A percentile compares a stretch with the other conserved stretches of the same genome.
Evolutionary conservation across 495 filamentous ascomycete species (phyloP).

Genomic region (Neurospora sp.): DNA sequence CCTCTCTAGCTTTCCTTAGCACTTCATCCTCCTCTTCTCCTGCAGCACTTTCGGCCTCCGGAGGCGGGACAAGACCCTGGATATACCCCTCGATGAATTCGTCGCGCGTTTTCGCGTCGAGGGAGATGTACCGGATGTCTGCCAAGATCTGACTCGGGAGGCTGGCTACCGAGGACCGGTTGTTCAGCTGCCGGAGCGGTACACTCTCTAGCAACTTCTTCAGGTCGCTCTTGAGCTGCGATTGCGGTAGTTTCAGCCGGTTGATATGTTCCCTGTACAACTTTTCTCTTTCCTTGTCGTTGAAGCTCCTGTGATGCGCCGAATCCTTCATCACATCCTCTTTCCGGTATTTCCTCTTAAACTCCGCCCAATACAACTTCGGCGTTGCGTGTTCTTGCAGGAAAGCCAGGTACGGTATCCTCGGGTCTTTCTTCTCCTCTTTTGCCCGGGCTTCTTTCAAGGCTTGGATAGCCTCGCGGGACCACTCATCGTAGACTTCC

Average conservation of each 20-base stretch:
- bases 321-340: constrained; percentile 71
- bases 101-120: constrained; percentile 59
- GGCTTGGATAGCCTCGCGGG: constrained; percentile 55
- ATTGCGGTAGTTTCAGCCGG: constrained; percentile 63
- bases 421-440: constrained; percentile 75
- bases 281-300: constrained; percentile 85
- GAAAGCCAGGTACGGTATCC: constrained; percentile 74
- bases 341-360: constrained; percentile 80
- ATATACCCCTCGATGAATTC: constrained; percentile 69
- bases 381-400: constrained; percentile 70
- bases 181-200: constrained; percentile 56
- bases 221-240: constrained; percentile 69
- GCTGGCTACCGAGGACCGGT: constrained; percentile 51
- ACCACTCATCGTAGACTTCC: constrained; percentile 78
- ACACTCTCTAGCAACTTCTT: constrained; percentile 62
- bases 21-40: constrained; percentile 51
- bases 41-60: constrained; percentile 25
- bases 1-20: constrained; percentile 48
- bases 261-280: constrained; percentile 81
- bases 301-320: constrained; percentile 33
- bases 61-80: constrained; percentile 56
- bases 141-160: constrained; percentile 53
- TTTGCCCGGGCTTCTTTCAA: constrained; percentile 63
- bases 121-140: constrained; percentile 74
- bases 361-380: constrained; percentile 95